Conservation (phyloP, 75 land plant species). For the Pseudotsuga menziesii region DNA sequence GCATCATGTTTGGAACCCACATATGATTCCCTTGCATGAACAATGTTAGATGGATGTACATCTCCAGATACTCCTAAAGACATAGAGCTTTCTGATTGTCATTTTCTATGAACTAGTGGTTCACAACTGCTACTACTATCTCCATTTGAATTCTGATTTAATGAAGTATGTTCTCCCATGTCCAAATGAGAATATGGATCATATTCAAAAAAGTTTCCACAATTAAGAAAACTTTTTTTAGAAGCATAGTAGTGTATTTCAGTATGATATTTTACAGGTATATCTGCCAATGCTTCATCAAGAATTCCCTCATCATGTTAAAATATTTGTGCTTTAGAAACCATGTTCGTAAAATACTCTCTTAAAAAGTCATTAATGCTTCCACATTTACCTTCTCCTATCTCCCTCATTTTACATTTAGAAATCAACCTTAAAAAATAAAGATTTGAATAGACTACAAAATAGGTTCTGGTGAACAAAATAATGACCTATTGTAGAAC, state of each 20-base stretch:
- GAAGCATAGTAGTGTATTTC: conserved; percentile 18
- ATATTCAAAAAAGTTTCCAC: conserved; percentile 31
- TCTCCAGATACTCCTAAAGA: background rate
- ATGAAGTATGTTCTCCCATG: background rate
- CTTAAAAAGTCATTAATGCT: conserved; percentile 32
- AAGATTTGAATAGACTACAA: background rate
- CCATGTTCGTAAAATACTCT: conserved; percentile 53
- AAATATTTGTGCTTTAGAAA: conserved; percentile 47
- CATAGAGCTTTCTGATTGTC: background rate
- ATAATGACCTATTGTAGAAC: background rate
- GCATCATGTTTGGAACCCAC: background rate
- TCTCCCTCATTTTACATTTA: conserved; percentile 29
- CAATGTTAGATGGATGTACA: conserved; percentile 1
- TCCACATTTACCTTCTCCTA: conserved; percentile 46
- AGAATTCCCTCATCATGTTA: conserved; percentile 50
- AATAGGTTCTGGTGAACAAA: background rate
- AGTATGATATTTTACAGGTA: conserved; percentile 10
- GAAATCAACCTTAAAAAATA: background rate
- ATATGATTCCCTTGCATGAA: background rate
- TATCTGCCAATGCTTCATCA: conserved; percentile 18
- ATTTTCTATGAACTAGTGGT: background rate
- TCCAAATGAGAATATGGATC: conserved; percentile 46
- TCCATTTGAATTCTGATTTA: conserved; percentile 2
- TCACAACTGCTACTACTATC: conserved; percentile 14
- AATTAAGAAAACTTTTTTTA: background rate